phyloP scores from a whole-genome alignment of 371 early-diverging fungal species.

The Circinella umbellata region DNA sequence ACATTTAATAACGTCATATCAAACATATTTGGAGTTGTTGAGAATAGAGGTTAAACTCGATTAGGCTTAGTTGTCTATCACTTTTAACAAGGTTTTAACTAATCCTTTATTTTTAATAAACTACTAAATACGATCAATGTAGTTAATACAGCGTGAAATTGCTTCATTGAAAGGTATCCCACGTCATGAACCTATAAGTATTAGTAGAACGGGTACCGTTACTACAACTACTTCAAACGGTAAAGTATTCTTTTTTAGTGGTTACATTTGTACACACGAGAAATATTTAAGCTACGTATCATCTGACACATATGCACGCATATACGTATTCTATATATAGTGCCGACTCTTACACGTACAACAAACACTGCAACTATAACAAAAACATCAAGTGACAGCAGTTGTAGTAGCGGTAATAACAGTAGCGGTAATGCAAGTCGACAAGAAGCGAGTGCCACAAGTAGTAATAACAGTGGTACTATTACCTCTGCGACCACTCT shows the following conservation, averaged over 20 bases:
- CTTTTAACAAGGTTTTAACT: background rate
- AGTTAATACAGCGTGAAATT: conserved; percentile 36
- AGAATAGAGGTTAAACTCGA: background rate
- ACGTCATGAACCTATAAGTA: conserved; percentile 19
- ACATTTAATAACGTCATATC: background rate
- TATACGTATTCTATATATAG: background rate
- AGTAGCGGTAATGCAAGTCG: background rate
- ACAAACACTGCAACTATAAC: background rate
- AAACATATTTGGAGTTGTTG: background rate
- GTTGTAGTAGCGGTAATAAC: background rate
- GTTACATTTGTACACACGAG: background rate
- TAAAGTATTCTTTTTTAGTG: background rate
- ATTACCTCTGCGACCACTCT: background rate
- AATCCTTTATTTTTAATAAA: background rate
- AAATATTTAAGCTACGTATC: background rate
- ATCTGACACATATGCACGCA: background rate
- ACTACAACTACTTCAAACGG: background rate
- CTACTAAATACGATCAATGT: background rate
- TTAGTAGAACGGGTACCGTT: background rate
- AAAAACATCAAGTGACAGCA: background rate
- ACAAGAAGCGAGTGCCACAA: background rate
- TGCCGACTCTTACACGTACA: background rate
- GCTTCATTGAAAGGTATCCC: conserved; percentile 33
- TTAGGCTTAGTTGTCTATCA: conserved; percentile 7
- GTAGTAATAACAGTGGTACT: background rate